phyloP scores from a whole-genome alignment of 495 filamentous ascomycete species.

The Eremomyces bilateralis region DNA sequence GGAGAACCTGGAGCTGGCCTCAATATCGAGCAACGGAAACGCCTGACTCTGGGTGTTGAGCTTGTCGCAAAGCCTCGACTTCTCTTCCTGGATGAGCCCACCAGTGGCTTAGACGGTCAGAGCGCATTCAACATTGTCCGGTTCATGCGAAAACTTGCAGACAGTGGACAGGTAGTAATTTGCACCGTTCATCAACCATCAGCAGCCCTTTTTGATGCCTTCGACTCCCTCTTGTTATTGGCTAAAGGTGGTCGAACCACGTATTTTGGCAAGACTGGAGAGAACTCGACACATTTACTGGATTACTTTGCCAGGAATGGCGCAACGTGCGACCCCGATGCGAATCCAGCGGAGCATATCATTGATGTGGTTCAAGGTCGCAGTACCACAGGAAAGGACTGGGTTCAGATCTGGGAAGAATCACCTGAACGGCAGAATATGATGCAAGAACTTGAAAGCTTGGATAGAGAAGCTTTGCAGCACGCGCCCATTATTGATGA shows the following conservation, averaged over 20 bases:
- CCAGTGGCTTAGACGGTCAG: slow-evolving; percentile 56
- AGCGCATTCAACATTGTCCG: slow-evolving; percentile 63
- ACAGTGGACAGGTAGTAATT: slow-evolving; percentile 51
- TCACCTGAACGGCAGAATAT: slow-evolving; percentile 32
- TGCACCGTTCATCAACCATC: slow-evolving; percentile 73
- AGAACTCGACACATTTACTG: slow-evolving; percentile 36
- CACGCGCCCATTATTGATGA: too few relatives aligned
- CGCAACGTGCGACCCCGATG: slow-evolving; percentile 33
- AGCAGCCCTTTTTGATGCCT: slow-evolving; percentile 48
- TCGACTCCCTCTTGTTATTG: slow-evolving; percentile 53
- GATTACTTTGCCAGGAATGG: slow-evolving; percentile 46
- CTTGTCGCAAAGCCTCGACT: slow-evolving; percentile 69
- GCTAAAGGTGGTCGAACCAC: slow-evolving; percentile 50
- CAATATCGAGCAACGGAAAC: slow-evolving; percentile 49
- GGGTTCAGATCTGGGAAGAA: slow-evolving; percentile 51
- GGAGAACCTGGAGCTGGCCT: slow-evolving; percentile 15
- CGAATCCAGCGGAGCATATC: slow-evolving; percentile 75
- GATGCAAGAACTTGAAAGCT: slow-evolving; percentile 37
- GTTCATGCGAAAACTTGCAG: slow-evolving; percentile 65
- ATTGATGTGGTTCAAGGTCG: slow-evolving; percentile 45
- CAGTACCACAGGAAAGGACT: slow-evolving; percentile 33
- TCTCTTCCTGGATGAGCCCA: slow-evolving; percentile 54
- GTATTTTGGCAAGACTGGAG: slow-evolving; percentile 52
- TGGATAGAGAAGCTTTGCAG: too few relatives aligned
- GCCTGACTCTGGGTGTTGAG: slow-evolving; percentile 81